phyloP scores from a whole-genome alignment of 2,329 filamentous ascomycete species.

The Alternaria postmessia region DNA sequence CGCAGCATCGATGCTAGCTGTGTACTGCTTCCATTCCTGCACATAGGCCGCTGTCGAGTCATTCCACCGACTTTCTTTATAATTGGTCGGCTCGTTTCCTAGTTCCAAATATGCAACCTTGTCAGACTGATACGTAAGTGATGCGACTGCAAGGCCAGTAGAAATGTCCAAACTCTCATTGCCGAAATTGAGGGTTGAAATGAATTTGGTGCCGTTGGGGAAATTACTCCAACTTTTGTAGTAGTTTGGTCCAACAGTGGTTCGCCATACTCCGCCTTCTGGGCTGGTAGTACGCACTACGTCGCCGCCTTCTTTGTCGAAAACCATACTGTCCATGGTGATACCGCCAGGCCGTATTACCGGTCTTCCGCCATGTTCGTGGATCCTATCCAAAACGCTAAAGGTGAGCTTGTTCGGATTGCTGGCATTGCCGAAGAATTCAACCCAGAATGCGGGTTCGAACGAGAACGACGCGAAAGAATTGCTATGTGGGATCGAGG shows the following conservation, averaged over 20 bases:
- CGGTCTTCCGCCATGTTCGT: slow-evolving; percentile 19
- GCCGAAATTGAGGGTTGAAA: slow-evolving; percentile 21
- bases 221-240: slow-evolving; percentile 22
- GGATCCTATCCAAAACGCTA: slow-evolving; percentile 8
- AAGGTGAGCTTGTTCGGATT: slow-evolving; percentile 17
- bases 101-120: slow-evolving; percentile 20
- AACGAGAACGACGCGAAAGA: slow-evolving; percentile 22
- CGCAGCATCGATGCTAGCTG: slow-evolving; percentile 10
- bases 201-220: slow-evolving; percentile 16
- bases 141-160: slow-evolving; percentile 16
- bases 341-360: slow-evolving; percentile 20
- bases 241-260: slow-evolving; percentile 17
- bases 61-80: slow-evolving; percentile 13
- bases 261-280: slow-evolving; percentile 17
- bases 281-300: slow-evolving; percentile 17
- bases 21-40: slow-evolving; percentile 17
- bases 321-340: slow-evolving; percentile 22
- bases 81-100: slow-evolving; percentile 21
- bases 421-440: slow-evolving; percentile 21
- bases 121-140: slow-evolving; percentile 13
- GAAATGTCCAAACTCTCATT: slow-evolving; percentile 19
- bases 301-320: slow-evolving; percentile 9
- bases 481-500: slow-evolving; percentile 20
- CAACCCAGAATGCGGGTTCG: slow-evolving; percentile 22
- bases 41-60: slow-evolving; percentile 17